These are phyloP conservation scores for Aspergillus indologenus DNA, from an alignment of 495 filamentous ascomycete species.

Conservation along the genomic window DNA sequence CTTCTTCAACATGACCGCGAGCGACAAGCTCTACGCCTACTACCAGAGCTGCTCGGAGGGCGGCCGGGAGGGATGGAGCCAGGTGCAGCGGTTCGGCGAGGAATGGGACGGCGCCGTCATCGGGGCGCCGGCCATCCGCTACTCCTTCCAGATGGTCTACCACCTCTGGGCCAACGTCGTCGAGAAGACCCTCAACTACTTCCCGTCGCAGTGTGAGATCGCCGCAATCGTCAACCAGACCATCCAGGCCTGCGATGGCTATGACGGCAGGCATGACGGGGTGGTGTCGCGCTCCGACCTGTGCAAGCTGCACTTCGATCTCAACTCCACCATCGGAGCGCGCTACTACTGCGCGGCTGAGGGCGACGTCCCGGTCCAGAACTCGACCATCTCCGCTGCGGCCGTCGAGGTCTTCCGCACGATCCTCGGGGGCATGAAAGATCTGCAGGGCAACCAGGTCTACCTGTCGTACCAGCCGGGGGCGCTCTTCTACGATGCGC, in stretches of 20 bases:
- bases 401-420: constrained; percentile 37
- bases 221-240: constrained; percentile 70
- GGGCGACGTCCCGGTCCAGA: constrained; percentile 34
- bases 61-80: constrained; percentile 47
- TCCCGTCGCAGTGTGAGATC: constrained; percentile 73
- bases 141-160: not conserved
- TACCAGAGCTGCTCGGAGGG: constrained; percentile 54
- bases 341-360: constrained; percentile 38
- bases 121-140: constrained; percentile 35
- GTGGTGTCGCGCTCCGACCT: constrained; percentile 49
- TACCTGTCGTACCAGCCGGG: constrained; percentile 47
- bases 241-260: constrained; percentile 47
- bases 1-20: constrained; percentile 26
- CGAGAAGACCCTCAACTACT: constrained; percentile 74
- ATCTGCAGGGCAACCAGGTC: constrained; percentile 39
- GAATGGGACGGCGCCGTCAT: constrained; percentile 46
- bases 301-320: constrained; percentile 40
- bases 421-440: constrained; percentile 43
- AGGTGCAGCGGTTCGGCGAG: constrained; percentile 48
- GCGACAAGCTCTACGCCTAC: constrained; percentile 48
- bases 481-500: constrained; percentile 40
- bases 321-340: constrained; percentile 37
- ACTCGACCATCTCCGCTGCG: constrained; percentile 40
- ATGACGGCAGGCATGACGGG: constrained; percentile 49
- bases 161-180: constrained; percentile 48